Evolutionary conservation across 208 protist species (phyloP), one percentile per base, ranked within the genome.

Genomic region (Trypanosomatidae sp.): DNA sequence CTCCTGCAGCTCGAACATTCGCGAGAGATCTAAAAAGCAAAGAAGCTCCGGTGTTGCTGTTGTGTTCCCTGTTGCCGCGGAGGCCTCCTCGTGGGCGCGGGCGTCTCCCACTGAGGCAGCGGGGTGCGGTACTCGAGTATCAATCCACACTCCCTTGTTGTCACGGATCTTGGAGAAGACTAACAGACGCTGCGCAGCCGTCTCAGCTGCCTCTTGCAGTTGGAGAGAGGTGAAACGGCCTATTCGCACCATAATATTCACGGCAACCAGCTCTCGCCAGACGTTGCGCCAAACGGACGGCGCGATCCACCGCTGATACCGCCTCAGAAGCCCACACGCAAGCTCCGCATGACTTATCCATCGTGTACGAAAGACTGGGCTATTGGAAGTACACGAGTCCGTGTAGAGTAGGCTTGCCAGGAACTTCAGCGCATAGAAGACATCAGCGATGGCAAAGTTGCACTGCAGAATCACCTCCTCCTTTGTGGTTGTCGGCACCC

Each of bases 101-200:
- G 1, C 39, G 12, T 65, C 39, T 2, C 17, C 60, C 60, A 22
- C 19, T 19, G 60, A 65, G 22, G 41, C 22, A 65, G 60, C 39
- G 60, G 60, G 3, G 39, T 22, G 60, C 22, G 6, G 4, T 17
- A 6, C 8, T 8, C 53, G 60, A 65, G 1, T 9, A 44, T 65
- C 0, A 17, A 59, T 3, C 76, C 81, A 85, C 46, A 3, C 30
- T 12, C 81, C 81, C 52, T 46, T 60, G 62, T 86, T 82, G 39
- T 69, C 39, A 44, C 76, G 73, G 47, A 39, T 41, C 65, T 75
- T 50, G 43, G 50, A 73, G 64, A 77, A 86, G n/a, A 52, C 44
- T 36, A 82, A 66, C 47, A 80, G 47, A 1, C 22, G 39, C 15
- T 72, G 30, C 2, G 70, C 7, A 12, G 66, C 46, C 13, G 46